Evolutionary conservation across 306 rosid species (phyloP).

Genomic region (Prunus davidiana): DNA sequence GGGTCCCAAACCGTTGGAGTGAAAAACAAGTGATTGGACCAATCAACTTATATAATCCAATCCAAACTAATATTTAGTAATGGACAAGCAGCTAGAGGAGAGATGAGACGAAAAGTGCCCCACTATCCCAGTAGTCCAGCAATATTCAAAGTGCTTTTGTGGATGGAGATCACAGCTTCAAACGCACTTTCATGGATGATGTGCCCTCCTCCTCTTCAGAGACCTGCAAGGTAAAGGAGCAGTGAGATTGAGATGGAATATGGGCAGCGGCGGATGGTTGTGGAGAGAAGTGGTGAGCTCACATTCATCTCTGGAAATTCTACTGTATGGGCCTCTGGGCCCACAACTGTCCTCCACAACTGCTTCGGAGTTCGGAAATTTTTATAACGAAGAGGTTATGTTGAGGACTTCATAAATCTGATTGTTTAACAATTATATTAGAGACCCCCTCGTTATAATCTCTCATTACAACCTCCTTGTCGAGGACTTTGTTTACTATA

Average conservation of each 20-base stretch:
- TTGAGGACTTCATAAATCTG: too few species aligned
- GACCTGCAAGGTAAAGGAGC: background rate
- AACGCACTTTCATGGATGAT: background rate
- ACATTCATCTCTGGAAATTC: background rate
- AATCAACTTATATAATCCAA: background rate
- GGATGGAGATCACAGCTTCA: background rate
- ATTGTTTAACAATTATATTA: too few species aligned
- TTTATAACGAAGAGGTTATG: too few species aligned
- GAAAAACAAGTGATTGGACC: background rate
- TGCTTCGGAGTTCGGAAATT: fast-evolving
- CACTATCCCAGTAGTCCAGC: background rate
- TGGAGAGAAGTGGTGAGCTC: background rate
- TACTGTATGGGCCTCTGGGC: background rate
- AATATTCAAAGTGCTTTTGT: background rate
- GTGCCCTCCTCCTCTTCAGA: background rate
- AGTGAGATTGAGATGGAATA: background rate
- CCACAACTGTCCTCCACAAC: background rate
- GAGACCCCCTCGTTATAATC: too few species aligned
- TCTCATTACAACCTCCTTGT: background rate
- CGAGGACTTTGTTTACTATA: background rate
- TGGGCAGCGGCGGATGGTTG: background rate
- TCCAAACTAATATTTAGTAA: background rate
- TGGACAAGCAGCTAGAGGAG: background rate
- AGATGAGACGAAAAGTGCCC: background rate
- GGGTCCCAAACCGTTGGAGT: background rate